Percentiles rank a stretch among this genome's conserved stretches.
phyloP scores from a whole-genome alignment of 768 basidiomycete species.

The Tricholoma furcatifolium region DNA sequence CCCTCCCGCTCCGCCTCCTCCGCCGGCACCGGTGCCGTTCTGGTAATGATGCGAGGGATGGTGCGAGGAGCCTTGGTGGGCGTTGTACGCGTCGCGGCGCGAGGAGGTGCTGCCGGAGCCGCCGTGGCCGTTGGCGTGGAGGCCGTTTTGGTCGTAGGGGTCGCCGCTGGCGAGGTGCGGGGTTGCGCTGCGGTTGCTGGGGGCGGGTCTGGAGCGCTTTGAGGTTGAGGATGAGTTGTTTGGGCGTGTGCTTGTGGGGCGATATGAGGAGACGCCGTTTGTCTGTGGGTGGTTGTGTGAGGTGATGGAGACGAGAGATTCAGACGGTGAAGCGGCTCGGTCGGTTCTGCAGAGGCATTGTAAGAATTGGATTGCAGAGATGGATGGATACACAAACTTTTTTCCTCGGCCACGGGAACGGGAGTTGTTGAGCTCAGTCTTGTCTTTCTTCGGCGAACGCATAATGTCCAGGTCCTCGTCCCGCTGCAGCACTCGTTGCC shows the following conservation, averaged over 20 bases:
- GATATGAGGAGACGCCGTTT: constrained; percentile 26
- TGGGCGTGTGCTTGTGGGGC: constrained; percentile 13
- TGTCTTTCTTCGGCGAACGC: constrained; percentile 67
- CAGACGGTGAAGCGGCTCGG: constrained; percentile 67
- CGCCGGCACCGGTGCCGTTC: constrained; percentile 14
- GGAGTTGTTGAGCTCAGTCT: constrained; percentile 38
- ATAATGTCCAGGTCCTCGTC: constrained; percentile 66
- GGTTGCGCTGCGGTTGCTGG: constrained; percentile 39
- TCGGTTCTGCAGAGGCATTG: constrained; percentile 44
- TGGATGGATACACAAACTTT: constrained; percentile 46
- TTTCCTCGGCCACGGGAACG: constrained; percentile 54
- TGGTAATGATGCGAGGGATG: constrained; percentile 54
- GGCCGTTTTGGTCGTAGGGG: constrained; percentile 30
- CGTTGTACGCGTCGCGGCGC: constrained; percentile 42
- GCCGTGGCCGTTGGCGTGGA: constrained; percentile 13
- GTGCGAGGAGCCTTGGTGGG: constrained; percentile 45
- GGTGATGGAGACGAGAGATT: constrained; percentile 71
- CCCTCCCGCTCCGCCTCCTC: too few relatives aligned
- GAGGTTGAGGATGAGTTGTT: constrained; percentile 12
- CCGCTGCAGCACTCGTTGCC: constrained; percentile 48
- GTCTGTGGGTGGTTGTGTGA: constrained; percentile 53
- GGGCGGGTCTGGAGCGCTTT: constrained; percentile 45
- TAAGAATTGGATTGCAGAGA: constrained; percentile 6
- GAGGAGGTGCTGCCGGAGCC: constrained; percentile 12
- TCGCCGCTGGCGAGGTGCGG: constrained; percentile 33